Conservation (phyloP, 345 rosid species). For the Acer negundo region DNA sequence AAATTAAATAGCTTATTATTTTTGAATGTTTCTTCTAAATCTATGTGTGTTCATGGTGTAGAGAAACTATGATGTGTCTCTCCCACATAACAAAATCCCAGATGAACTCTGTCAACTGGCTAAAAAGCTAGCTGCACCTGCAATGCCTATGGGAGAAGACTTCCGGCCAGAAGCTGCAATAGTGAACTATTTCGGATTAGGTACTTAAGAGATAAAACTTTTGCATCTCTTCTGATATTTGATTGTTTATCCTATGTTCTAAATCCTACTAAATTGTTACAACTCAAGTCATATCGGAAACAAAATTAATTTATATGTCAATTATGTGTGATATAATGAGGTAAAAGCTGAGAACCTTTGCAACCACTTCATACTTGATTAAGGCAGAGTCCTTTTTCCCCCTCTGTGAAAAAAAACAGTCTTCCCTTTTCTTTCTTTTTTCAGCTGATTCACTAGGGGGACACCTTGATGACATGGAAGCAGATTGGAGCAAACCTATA, state of each 20-base stretch:
- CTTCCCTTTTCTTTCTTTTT: conserved; percentile 3
- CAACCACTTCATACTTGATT: neutral
- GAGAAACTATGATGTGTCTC: conserved; percentile 80
- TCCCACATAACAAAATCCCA: conserved; percentile 87
- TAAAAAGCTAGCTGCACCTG: conserved; percentile 68
- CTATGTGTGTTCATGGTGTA: conserved; percentile 32
- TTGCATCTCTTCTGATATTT: neutral
- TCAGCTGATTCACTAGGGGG: conserved; percentile 96
- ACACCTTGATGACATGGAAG: conserved; percentile 97
- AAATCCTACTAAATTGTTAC: neutral
- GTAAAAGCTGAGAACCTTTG: neutral
- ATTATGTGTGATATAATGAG: neutral
- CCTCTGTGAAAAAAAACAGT: neutral
- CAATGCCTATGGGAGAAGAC: conserved; percentile 76
- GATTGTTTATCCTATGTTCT: neutral
- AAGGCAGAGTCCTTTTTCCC: neutral
- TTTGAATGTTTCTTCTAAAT: conserved; percentile 14
- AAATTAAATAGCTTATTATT: neutral
- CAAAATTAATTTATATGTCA: neutral
- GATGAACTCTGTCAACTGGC: conserved; percentile 71
- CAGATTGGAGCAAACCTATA: conserved; percentile 92
- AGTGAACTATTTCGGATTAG: conserved; percentile 83
- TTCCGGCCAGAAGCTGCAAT: conserved; percentile 91
- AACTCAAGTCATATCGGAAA: neutral
- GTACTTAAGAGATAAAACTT: conserved; percentile 30